Evolutionary conservation across 2,329 filamentous ascomycete genomes (phyloP).

Genomic region (Trichoderma oligosporum): DNA sequence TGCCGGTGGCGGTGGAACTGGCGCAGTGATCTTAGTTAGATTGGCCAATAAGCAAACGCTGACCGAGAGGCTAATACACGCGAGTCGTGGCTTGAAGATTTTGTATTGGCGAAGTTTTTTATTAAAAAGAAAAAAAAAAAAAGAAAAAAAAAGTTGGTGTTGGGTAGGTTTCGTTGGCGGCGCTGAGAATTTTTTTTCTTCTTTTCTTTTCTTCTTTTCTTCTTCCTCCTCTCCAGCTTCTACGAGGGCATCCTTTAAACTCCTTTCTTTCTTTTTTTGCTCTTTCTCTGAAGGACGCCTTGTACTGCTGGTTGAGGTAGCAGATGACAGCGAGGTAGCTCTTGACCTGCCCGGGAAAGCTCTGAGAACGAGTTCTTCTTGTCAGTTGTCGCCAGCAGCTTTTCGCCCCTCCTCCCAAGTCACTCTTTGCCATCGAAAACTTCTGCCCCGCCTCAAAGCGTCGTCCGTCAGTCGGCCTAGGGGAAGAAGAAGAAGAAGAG

Average conservation of each 20-base stretch:
- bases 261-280: not conserved
- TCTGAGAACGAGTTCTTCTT: slow-evolving; percentile 39
- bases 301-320: slow-evolving; percentile 19
- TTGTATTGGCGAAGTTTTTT: no score
- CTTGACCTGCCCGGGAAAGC: slow-evolving; percentile 35
- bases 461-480: not conserved
- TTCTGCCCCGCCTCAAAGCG: slow-evolving; percentile 29
- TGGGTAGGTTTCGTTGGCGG: slow-evolving; percentile 6
- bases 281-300: slow-evolving; percentile 2
- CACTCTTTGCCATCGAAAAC: slow-evolving; percentile 21
- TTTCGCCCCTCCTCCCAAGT: slow-evolving; percentile 22
- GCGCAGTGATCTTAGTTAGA: slow-evolving; percentile 2
- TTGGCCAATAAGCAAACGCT: slow-evolving; percentile 20
- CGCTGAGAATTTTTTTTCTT: slow-evolving; percentile 15
- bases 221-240: slow-evolving; percentile 17
- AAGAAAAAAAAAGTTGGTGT: slow-evolving; percentile 20
- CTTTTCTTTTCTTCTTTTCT: slow-evolving; percentile 6
- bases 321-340: slow-evolving; percentile 38
- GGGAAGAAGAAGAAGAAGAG: no score
- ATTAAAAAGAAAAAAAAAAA: no score
- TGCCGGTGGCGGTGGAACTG: slow-evolving; percentile 17
- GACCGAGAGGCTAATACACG: not conserved
- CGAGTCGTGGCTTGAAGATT: slow-evolving; percentile 1
- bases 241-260: slow-evolving; percentile 8
- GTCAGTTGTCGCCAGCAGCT: slow-evolving; percentile 34